Conservation (phyloP, 345 rosid genomes). For the Lumnitzera racemosa region DNA sequence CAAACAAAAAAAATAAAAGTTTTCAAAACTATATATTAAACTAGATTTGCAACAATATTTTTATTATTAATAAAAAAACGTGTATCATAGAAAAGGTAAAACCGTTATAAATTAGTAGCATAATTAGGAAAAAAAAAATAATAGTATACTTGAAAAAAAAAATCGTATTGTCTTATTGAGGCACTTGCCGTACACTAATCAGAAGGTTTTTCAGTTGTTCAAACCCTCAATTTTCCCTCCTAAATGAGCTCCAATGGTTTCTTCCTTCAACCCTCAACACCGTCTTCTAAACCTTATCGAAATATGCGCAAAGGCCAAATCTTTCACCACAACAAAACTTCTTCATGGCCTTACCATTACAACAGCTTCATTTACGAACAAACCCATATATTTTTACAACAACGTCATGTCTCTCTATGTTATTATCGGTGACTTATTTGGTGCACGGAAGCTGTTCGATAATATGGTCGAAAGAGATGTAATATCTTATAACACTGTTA, state of each 20-base stretch:
- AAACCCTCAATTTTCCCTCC: conserved; percentile 2
- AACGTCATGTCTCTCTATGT: conserved; percentile 40
- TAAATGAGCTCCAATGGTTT: conserved; percentile 40
- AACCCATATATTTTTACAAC: conserved; percentile 49
- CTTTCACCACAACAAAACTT: conserved; percentile 39
- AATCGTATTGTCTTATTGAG: too few relatives aligned
- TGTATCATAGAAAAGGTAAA: too few relatives aligned
- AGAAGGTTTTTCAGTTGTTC: too few relatives aligned
- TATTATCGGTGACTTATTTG: conserved; percentile 16
- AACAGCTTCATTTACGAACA: conserved; percentile 25
- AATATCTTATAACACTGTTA: conserved; percentile 52
- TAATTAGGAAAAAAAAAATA: too few relatives aligned
- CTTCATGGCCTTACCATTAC: conserved; percentile 69
- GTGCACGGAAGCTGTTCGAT: conserved; percentile 61
- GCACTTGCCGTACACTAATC: too few relatives aligned
- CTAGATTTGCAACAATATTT: too few relatives aligned
- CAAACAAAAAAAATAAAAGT: too few relatives aligned
- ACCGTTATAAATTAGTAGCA: too few relatives aligned
- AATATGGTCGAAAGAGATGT: conserved; percentile 49
- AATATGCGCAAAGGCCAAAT: conserved; percentile 30
- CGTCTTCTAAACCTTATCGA: conserved; percentile 47
- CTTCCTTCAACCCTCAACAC: conserved; percentile 22
- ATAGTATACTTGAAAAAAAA: too few relatives aligned
- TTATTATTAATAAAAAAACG: too few relatives aligned
- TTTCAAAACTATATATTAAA: too few relatives aligned